Base-by-base conservation (phyloP, 768 basidiomycete species). In the Tulasnella sp. region DNA sequence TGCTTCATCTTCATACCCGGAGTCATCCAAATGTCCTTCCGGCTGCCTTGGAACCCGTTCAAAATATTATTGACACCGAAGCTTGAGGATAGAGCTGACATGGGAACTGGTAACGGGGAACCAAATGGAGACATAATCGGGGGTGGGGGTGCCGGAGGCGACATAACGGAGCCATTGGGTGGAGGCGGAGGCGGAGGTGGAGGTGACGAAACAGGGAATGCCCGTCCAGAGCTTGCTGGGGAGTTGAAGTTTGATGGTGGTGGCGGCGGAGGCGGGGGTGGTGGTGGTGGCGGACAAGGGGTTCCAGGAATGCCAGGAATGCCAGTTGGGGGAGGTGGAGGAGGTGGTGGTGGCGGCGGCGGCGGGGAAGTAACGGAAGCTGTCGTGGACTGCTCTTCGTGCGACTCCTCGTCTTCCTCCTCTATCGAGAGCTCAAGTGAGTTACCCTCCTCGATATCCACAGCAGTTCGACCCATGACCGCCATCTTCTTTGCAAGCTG, bases 1-100 rank as follows among this genome's bases (percentile, higher is more conserved):
- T 98, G 96, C 83, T 98, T 98, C 93, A 98, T 95, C 87, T 96
- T 95, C 46, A 90, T 93, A 79, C 88, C 91, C 1, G 96, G 93
- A 42, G 93, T 91, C 61, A 95, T 88, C 3, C 90, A 87, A 82
- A 98, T 89, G 82, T 95, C 94, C 84, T 98, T 98, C 72, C 95
- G 92, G 69, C 88, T 87, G 71, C 87, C 87, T 26, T 91, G 83
- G 80, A 91, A 84, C 40, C 86, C 86, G 80, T 86, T 88, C 70
- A 92, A 82, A 80, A 55, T 16, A 75, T 73, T 61, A 75, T 73
- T 48, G 57, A 69, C 35, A 61, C 73, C 70, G 29, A 70, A 69
- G 88, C 85, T 40, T 1, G 87, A 74, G 82, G 85, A 1, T 83
- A 86, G 4, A 85, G 83, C 18, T 7, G 73, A 74, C 51, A n/a